Conservation (phyloP, 768 basidiomycete species). For the Suillus paluster region DNA sequence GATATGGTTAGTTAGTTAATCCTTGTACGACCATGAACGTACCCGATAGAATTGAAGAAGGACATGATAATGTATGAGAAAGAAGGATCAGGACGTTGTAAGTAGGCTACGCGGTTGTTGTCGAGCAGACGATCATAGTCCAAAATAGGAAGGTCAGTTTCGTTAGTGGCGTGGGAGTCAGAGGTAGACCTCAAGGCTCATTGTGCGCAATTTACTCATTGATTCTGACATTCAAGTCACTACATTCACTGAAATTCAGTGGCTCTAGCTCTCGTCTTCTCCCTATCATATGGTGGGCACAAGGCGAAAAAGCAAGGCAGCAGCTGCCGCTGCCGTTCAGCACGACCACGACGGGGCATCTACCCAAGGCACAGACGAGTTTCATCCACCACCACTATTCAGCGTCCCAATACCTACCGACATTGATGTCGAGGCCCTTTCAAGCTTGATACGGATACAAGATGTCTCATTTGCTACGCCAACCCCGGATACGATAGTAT, state of each 20-base stretch:
- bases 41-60: conserved; percentile 86
- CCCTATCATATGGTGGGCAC: conserved; percentile 48
- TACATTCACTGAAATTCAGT: too few species aligned
- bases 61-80: conserved; percentile 56
- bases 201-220: conserved; percentile 9
- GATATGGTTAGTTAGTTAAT: conserved; percentile 10
- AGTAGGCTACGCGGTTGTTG: too few species aligned
- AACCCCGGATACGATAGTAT: conserved; percentile 60
- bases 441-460: conserved; percentile 64
- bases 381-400: conserved; percentile 29
- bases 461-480: conserved; percentile 60
- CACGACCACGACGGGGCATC: conserved; percentile 39
- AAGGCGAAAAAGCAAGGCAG: conserved; percentile 64
- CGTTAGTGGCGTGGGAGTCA: conserved; percentile 23
- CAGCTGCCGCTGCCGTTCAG: conserved; percentile 42
- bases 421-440: conserved; percentile 64
- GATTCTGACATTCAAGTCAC: too few species aligned
- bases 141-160: not conserved
- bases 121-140: not conserved
- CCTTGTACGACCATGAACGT: conserved; percentile 28
- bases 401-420: conserved; percentile 63
- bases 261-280: conserved; percentile 30
- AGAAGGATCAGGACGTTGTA: too few species aligned
- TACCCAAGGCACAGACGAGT: conserved; percentile 40
- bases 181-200: conserved; percentile 10